phyloP scores from a whole-genome alignment of 345 rosid species.

The Corchorus olitorius region DNA sequence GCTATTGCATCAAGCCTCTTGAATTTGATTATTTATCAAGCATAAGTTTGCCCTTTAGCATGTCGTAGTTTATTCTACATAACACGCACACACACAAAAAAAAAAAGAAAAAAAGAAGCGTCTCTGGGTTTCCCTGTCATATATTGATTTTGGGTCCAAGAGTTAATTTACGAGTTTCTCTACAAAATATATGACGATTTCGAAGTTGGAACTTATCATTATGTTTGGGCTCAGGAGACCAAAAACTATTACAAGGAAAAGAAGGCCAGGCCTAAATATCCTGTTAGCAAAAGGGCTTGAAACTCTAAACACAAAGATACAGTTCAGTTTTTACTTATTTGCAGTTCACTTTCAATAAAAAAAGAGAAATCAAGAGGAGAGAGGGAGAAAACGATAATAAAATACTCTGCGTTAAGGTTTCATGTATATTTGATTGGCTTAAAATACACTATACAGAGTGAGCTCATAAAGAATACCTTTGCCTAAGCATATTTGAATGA shows the following conservation, averaged over 20 bases:
- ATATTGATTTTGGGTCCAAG: too few relatives aligned
- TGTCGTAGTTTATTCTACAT: neutral
- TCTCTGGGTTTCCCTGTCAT: too few relatives aligned
- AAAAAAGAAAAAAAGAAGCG: too few relatives aligned
- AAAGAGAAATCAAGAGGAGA: neutral
- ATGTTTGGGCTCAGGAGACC: too few relatives aligned
- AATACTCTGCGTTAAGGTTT: neutral
- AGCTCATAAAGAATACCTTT: constrained; percentile 23
- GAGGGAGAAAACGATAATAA: neutral
- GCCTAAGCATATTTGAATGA: constrained; percentile 27
- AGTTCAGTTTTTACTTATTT: neutral
- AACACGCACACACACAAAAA: too few relatives aligned
- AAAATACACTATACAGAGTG: constrained; percentile 29
- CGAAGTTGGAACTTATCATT: too few relatives aligned
- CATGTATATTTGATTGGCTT: neutral
- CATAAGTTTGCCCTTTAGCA: neutral
- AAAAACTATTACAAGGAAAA: too few relatives aligned
- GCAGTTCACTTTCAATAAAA: neutral
- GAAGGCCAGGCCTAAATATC: too few relatives aligned
- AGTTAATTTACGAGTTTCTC: too few relatives aligned
- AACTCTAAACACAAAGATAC: neutral
- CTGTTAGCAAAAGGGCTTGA: too few relatives aligned
- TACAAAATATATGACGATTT: too few relatives aligned
- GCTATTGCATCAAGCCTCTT: neutral
- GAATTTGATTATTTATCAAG: neutral